These are phyloP conservation scores for Zea luxurians DNA, from an alignment of 176 grass and related monocot species.

Conservation along the genomic window DNA sequence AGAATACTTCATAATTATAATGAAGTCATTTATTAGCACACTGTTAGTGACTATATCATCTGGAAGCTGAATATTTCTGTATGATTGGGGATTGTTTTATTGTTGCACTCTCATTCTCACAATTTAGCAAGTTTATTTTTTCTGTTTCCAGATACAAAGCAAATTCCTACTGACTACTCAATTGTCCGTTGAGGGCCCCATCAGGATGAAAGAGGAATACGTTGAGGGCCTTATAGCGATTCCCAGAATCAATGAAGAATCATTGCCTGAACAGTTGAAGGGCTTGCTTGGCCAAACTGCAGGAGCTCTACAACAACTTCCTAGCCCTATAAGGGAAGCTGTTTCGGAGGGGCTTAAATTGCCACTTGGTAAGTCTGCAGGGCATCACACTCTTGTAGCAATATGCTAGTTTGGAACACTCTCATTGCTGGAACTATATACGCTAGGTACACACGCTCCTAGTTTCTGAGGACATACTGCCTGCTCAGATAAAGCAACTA, in stretches of 20 bases:
- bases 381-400: not conserved
- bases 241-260: constrained; percentile 66
- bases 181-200: constrained; percentile 80
- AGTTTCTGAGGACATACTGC: constrained; percentile 5
- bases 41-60: constrained; percentile 13
- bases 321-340: constrained; percentile 69
- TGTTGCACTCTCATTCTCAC: constrained; percentile 9
- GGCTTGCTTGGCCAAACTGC: constrained; percentile 66
- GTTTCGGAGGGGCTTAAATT: constrained; percentile 79
- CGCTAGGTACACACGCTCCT: not conserved
- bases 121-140: not conserved
- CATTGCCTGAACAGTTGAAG: constrained; percentile 82
- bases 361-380: constrained; percentile 71
- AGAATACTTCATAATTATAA: not conserved
- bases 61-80: not conserved
- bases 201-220: constrained; percentile 94
- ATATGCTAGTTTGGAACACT: not conserved
- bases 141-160: constrained; percentile 73
- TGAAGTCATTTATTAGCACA: not conserved
- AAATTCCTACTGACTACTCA: constrained; percentile 80
- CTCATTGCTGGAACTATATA: not conserved
- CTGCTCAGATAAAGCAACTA: constrained; percentile 10
- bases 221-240: constrained; percentile 67
- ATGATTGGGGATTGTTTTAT: not conserved
- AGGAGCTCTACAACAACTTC: constrained; percentile 76